Percentiles rank a stretch among this genome's conserved stretches.
phyloP scores from a whole-genome alignment of 768 basidiomycete species.

The Mycena kentingensis region DNA sequence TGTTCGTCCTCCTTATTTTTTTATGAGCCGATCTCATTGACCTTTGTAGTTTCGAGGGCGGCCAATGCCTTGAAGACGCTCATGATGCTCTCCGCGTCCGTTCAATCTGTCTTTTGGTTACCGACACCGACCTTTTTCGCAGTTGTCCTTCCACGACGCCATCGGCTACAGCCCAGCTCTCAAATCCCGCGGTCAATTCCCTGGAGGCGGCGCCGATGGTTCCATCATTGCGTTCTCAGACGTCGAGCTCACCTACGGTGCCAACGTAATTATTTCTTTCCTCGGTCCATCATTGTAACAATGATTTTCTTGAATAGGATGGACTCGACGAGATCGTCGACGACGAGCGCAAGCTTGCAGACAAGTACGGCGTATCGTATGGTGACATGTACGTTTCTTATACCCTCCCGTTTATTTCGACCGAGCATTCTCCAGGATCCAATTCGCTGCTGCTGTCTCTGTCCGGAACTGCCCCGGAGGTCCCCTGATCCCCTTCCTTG shows the following conservation, averaged over 20 bases:
- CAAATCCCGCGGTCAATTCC: background rate
- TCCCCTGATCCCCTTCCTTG: slow-evolving; percentile 28
- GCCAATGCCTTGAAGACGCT: slow-evolving; percentile 17
- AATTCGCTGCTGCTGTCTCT: slow-evolving; percentile 35
- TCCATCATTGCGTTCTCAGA: slow-evolving; percentile 11
- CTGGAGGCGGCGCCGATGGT: slow-evolving; percentile 20
- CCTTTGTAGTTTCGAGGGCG: slow-evolving; percentile 3
- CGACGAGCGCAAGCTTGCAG: slow-evolving; percentile 3
- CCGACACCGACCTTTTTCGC: background rate
- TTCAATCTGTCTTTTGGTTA: background rate
- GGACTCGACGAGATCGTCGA: slow-evolving; percentile 11
- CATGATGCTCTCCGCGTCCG: slow-evolving; percentile 20
- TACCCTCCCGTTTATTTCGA: background rate
- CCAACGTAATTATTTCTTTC: slow-evolving; percentile 6
- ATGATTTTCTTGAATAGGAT: background rate
- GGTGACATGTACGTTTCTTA: slow-evolving; percentile 15
- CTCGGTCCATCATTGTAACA: background rate
- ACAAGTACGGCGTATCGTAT: slow-evolving; percentile 10
- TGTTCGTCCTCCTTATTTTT: slow-evolving; percentile 18
- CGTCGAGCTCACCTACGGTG: slow-evolving; percentile 7
- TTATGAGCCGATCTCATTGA: background rate
- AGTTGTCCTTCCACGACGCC: slow-evolving; percentile 24
- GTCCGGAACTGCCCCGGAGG: slow-evolving; percentile 31
- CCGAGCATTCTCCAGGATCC: too few relatives aligned
- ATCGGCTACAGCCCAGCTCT: slow-evolving; percentile 17